Base-by-base conservation (phyloP, 2,329 filamentous ascomycete species). In the Plectosphaerella sp. region DNA sequence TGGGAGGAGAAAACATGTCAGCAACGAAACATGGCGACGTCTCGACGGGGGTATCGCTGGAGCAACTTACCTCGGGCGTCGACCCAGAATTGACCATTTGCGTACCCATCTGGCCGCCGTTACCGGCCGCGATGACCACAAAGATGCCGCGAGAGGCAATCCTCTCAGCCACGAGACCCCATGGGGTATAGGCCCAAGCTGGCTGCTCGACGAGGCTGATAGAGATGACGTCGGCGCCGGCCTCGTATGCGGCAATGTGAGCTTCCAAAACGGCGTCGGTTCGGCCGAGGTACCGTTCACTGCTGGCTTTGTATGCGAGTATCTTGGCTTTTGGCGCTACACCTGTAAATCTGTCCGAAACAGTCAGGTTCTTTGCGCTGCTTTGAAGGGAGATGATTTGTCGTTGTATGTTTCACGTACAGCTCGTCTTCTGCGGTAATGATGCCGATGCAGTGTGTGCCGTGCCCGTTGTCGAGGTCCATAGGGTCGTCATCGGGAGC, bases 131-230 rank as follows among this genome's bases (percentile, higher is more conserved):
- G 5, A 81, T 62, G n/a, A 75, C 74, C 58, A 76, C 79, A 1
- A 76, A 73, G 2, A 83, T 74, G 35, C 80, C 80, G 22, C 73
- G 67, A 5, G 73, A 75, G 5, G 79, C 77, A 28, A 83, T 81
- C 4, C 77, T 71, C 12, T 75, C 73, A 6, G 78, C 75, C 1
- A 71, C 72, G 1, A 73, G 70, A 2, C 77, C 70, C 72, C 73
- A 78, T 0, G 77, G 72, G 11, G 78, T 73, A 51, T 79, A 75
- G 2, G 72, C 66, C 77, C 78, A 83, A 5, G 79, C 80, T 0
- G 68, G 72, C 0, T 72, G 58, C 0, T 70, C 70, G 9, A 78
- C 77, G 25, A 83, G 74, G 4, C 78, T 80, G 0, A 76, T 72
- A 0, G 76, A 80, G 58, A 83, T 82, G 54, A 83, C 76, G 57